Evolutionary conservation across 2,329 filamentous ascomycete species (phyloP), one percentile per base, ranked within the genome.

Genomic region (Ophiocordyceps camponoti-rufipedis): DNA sequence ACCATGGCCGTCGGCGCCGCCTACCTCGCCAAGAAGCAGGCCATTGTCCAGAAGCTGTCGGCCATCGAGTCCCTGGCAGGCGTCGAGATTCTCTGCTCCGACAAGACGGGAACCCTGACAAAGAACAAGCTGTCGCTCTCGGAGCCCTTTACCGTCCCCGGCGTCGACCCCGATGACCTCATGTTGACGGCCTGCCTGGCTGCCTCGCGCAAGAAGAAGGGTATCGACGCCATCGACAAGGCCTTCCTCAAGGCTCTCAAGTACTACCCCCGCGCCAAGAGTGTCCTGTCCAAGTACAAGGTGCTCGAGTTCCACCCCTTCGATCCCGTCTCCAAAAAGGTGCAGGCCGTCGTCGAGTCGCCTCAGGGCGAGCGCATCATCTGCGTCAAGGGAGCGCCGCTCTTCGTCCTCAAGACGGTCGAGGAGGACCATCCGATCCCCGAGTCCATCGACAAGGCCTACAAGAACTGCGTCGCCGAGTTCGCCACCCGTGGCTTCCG

Each of bases 1-100:
- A 94, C 86, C 60, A 91, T 94, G 85, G 86, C 86, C 61, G 86
- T 94, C 62, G 86, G 86, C 69, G 86, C 86, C 52, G 83, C 85
- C 51, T 91, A 91, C 65, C 77, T 94, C 48, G 86, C 86, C 57
- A 88, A 87, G 73, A 88, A 89, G 74, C 79, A 88, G 70, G 87
- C 86, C 46, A 93, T 94, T 53, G 86, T 94, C 53, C 86, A 93
- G 70, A 93, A 89, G 71, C 78, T 94, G 45, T 86, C 82, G 32
- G 86, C 86, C 52, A 94, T 94, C 50, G 86, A 94, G 71, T 93
- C 86, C 28, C 74, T 94, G 52, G 86, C 86, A 59, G 86, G 86
- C 71, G 87, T 93, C 50, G 83, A 94, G 67, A 91, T 94, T 63
- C 82, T 94, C 47, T 93, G 86, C 73, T 89, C 86, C 45, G 86